A percentile compares a stretch with the other conserved stretches of the same genome.
Evolutionary conservation across 1,284 basidiomycete species (phyloP).

Genomic region (Athelia psychrophila): DNA sequence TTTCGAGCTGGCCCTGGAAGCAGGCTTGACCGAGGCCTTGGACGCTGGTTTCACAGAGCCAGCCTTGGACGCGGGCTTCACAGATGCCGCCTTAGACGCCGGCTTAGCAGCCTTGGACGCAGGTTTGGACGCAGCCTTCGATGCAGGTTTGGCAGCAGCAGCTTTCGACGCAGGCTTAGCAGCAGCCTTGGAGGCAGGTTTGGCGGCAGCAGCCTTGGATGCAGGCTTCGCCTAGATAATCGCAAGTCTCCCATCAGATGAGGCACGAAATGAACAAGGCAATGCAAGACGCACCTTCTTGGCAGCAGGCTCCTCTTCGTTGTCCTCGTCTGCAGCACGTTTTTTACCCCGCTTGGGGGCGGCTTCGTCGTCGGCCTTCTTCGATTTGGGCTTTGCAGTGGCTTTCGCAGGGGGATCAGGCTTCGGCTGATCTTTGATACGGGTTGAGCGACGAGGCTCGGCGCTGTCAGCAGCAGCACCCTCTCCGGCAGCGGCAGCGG

Average conservation of each 20-base stretch:
- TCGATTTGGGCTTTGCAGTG: constrained; percentile 57
- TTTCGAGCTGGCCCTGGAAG: constrained; percentile 31
- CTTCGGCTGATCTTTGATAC: constrained; percentile 71
- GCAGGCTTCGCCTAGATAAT: constrained; percentile 12
- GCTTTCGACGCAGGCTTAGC: constrained; percentile 23
- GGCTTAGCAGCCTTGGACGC: constrained; percentile 34
- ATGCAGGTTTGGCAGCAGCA: constrained; percentile 29
- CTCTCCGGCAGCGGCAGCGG: constrained; percentile 41
- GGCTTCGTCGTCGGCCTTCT: constrained; percentile 42
- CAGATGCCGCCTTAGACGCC: constrained; percentile 32
- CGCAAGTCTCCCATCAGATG: no score
- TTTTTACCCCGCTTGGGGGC: constrained; percentile 62
- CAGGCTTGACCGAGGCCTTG: constrained; percentile 28
- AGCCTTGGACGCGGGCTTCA: constrained; percentile 41
- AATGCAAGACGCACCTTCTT: constrained; percentile 45
- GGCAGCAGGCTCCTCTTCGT: constrained; percentile 39
- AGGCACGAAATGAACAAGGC: not conserved
- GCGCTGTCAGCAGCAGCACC: constrained; percentile 26
- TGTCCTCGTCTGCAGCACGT: constrained; percentile 45
- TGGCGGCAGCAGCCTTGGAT: constrained; percentile 10
- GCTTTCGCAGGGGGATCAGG: constrained; percentile 52
- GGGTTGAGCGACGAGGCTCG: constrained; percentile 68
- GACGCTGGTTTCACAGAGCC: no score
- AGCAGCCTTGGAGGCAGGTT: constrained; percentile 23
- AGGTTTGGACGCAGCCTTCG: constrained; percentile 29